These are phyloP conservation scores for Lactarius pseudohatsudake DNA, from an alignment of 768 basidiomycete species.

Conservation along the genomic window DNA sequence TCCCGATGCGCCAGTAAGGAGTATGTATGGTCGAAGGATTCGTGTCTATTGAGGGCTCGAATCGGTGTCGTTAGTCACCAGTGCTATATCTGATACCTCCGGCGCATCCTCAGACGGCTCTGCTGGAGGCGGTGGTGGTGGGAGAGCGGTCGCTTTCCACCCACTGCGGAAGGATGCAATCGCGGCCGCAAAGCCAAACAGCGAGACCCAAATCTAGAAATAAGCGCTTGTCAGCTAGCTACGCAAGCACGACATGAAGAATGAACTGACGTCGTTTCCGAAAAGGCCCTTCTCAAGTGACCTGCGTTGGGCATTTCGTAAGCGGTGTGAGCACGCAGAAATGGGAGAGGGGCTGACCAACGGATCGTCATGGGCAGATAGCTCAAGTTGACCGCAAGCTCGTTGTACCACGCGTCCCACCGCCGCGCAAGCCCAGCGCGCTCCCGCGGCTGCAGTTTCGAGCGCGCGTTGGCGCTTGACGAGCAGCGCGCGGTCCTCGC, in stretches of 20 bases:
- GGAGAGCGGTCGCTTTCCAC: conserved; percentile 25
- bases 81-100: conserved; percentile 5
- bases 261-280: conserved; percentile 18
- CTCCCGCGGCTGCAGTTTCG: conserved; percentile 56
- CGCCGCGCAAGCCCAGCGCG: conserved; percentile 55
- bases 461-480: conserved; percentile 53
- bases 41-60: neutral
- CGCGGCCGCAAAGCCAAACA: conserved; percentile 24
- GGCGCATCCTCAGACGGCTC: neutral
- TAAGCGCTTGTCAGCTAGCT: neutral
- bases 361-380: conserved; percentile 84
- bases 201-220: conserved; percentile 21
- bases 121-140: neutral
- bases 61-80: neutral
- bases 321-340: neutral
- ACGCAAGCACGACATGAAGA: neutral
- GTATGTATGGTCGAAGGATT: no score
- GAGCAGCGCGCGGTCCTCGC: conserved; percentile 64
- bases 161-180: conserved; percentile 27
- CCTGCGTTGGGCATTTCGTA: conserved; percentile 2
- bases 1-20: neutral
- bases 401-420: conserved; percentile 70
- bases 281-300: conserved; percentile 29
- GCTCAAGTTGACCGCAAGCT: conserved; percentile 66
- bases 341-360: conserved; percentile 51